These are phyloP conservation scores for Millerozyma acaciae DNA, from an alignment of 805 yeast species.

Conservation along the genomic window DNA sequence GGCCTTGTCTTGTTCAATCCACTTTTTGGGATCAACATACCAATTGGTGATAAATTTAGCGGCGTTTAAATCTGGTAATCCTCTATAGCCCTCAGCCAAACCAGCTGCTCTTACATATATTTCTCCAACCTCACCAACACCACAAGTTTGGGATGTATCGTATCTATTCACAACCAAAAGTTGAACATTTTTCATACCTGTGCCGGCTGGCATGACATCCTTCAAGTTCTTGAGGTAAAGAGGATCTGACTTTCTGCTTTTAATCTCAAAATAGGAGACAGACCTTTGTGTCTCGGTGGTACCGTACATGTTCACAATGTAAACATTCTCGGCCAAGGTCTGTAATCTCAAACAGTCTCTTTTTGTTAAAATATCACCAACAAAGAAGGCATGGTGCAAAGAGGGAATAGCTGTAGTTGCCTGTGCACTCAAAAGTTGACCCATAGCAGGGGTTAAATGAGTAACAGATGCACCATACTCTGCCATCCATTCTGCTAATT, in stretches of 20 bases:
- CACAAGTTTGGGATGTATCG: slow-evolving; percentile 87
- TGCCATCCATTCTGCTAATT: slow-evolving; percentile 96
- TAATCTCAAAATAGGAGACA: slow-evolving; percentile 89
- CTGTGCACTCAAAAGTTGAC: slow-evolving; percentile 93
- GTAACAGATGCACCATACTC: slow-evolving; percentile 90
- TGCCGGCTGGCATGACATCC: slow-evolving; percentile 98
- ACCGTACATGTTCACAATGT: slow-evolving; percentile 97
- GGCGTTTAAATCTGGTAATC: slow-evolving; percentile 81
- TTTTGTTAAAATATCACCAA: slow-evolving; percentile 95
- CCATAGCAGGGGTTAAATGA: slow-evolving; percentile 99
- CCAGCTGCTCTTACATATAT: slow-evolving; percentile 98
- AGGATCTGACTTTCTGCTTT: slow-evolving; percentile 65
- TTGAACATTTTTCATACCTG: slow-evolving; percentile 95
- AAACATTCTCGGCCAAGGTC: slow-evolving; percentile 83
- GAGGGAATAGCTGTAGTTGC: slow-evolving; percentile 83
- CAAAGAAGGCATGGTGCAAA: slow-evolving; percentile 94
- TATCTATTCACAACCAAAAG: slow-evolving; percentile 87
- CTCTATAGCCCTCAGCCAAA: slow-evolving; percentile 92
- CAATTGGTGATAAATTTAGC: slow-evolving; percentile 88
- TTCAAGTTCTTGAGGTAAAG: slow-evolving; percentile 77
- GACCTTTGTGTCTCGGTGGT: slow-evolving; percentile 99
- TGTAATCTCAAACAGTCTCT: slow-evolving; percentile 94
- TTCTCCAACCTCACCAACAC: slow-evolving; percentile 98
- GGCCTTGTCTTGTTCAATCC: slow-evolving; percentile 55
- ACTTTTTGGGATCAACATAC: slow-evolving; percentile 69